Evolutionary conservation across 2,329 filamentous ascomycete species (phyloP).

Genomic region (Clonostachys rhizophaga): DNA sequence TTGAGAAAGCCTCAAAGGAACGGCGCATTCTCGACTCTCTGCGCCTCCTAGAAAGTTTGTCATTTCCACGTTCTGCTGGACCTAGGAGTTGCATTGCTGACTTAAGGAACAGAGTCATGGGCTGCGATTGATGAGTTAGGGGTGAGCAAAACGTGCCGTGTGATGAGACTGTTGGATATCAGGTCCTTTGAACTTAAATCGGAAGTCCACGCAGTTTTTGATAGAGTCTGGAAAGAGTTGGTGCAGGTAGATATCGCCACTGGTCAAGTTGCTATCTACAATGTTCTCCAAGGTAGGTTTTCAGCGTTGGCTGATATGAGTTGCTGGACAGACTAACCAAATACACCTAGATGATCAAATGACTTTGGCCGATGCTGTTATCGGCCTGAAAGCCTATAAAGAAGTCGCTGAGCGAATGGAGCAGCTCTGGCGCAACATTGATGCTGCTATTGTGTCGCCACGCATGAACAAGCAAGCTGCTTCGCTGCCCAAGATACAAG

Average conservation of each 20-base stretch:
- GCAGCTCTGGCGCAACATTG: slow-evolving; percentile 57
- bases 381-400: slow-evolving; percentile 54
- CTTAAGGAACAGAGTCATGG: slow-evolving; percentile 41
- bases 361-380: slow-evolving; percentile 47
- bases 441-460: slow-evolving; percentile 55
- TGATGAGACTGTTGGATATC: slow-evolving; percentile 59
- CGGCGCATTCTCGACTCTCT: slow-evolving; percentile 52
- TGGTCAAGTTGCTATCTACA: slow-evolving; percentile 50
- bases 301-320: not conserved
- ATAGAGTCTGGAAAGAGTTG: slow-evolving; percentile 66
- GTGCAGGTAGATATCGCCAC: slow-evolving; percentile 56
- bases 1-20: slow-evolving; percentile 52
- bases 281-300: slow-evolving; percentile 41
- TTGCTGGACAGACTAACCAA: slow-evolving; percentile 9
- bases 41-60: slow-evolving; percentile 49
- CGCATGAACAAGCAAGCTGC: slow-evolving; percentile 42
- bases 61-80: not conserved
- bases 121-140: slow-evolving; percentile 54
- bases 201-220: slow-evolving; percentile 61
- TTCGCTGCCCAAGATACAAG: slow-evolving; percentile 30
- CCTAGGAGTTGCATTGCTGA: slow-evolving; percentile 7
- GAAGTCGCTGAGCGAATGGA: slow-evolving; percentile 56
- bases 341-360: slow-evolving; percentile 39
- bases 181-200: slow-evolving; percentile 63
- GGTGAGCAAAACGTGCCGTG: slow-evolving; percentile 55